Percentiles rank a stretch among this genome's conserved stretches.
Conservation (phyloP, 2,329 filamentous ascomycete species). For the Cercospora zeina region DNA sequence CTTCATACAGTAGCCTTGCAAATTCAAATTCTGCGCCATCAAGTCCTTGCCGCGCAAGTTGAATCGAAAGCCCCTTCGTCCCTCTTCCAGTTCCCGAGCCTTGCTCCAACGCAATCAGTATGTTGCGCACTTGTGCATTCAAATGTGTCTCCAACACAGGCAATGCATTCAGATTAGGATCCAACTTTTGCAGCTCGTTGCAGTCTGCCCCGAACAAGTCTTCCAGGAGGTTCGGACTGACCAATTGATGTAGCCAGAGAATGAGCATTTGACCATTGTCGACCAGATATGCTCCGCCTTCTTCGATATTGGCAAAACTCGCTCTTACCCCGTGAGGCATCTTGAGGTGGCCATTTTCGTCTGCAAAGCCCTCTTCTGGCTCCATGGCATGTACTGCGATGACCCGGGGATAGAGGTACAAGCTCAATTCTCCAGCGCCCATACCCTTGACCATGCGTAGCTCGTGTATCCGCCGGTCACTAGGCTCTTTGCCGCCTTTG, state of each 20-base stretch:
- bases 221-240: constrained; percentile 84
- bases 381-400: constrained; percentile 87
- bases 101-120: constrained; percentile 83
- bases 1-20: constrained; percentile 84
- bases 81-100: constrained; percentile 46
- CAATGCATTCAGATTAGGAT: constrained; percentile 76
- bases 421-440: constrained; percentile 77
- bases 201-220: constrained; percentile 85
- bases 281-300: constrained; percentile 89
- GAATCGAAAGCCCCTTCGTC: constrained; percentile 77
- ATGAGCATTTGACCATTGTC: constrained; percentile 93
- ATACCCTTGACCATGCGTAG: constrained; percentile 87
- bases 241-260: constrained; percentile 88
- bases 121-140: constrained; percentile 91
- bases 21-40: constrained; percentile 98
- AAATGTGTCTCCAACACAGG: constrained; percentile 88
- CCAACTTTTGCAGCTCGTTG: constrained; percentile 69
- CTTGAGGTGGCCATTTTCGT: constrained; percentile 81
- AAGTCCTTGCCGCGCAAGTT: constrained; percentile 86
- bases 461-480: constrained; percentile 86
- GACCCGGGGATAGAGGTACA: constrained; percentile 95
- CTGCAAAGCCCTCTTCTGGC: constrained; percentile 87
- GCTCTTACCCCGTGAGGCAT: constrained; percentile 79
- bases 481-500: constrained; percentile 86
- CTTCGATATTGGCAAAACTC: constrained; percentile 83